Conservation (phyloP, 75 land plant species). For the Isoetes taiwanensis region DNA sequence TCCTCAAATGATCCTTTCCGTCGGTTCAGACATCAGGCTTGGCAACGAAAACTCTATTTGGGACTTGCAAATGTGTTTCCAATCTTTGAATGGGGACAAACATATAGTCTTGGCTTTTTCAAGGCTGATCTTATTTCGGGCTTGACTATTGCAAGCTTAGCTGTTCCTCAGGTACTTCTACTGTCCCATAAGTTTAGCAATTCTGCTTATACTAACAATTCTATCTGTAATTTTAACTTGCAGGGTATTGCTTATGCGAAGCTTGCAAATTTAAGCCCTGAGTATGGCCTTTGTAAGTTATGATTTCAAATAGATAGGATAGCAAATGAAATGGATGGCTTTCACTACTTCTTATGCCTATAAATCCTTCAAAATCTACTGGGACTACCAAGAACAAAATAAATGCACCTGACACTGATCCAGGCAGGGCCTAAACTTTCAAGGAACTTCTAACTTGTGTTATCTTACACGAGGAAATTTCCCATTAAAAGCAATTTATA, state of each 20-base stretch:
- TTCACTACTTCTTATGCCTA: too few relatives aligned
- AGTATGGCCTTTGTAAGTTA: slow-evolving; percentile 5
- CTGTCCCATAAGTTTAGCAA: too few relatives aligned
- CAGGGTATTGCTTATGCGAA: slow-evolving; percentile 4
- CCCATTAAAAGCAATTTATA: too few relatives aligned
- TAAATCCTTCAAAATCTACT: too few relatives aligned
- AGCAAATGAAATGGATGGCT: too few relatives aligned
- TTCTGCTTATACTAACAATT: too few relatives aligned
- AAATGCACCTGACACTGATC: too few relatives aligned
- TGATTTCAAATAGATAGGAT: too few relatives aligned
- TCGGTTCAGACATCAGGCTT: slow-evolving; percentile 22
- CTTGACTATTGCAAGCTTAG: slow-evolving; percentile 67
- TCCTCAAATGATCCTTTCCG: slow-evolving; percentile 65
- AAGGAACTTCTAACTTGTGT: too few relatives aligned
- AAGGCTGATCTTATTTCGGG: slow-evolving; percentile 50
- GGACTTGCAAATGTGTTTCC: slow-evolving; percentile 42
- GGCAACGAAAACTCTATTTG: not conserved
- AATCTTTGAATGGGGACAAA: slow-evolving; percentile 40
- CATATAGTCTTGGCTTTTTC: slow-evolving; percentile 25
- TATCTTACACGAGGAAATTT: too few relatives aligned
- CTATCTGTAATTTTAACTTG: not conserved
- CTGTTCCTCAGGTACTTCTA: slow-evolving; percentile 71
- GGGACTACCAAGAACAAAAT: too few relatives aligned
- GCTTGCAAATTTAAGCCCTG: not conserved
- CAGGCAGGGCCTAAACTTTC: too few relatives aligned